phyloP scores from a whole-genome alignment of 2,329 filamentous ascomycete genomes.

The Hymenoscyphus albidus region DNA sequence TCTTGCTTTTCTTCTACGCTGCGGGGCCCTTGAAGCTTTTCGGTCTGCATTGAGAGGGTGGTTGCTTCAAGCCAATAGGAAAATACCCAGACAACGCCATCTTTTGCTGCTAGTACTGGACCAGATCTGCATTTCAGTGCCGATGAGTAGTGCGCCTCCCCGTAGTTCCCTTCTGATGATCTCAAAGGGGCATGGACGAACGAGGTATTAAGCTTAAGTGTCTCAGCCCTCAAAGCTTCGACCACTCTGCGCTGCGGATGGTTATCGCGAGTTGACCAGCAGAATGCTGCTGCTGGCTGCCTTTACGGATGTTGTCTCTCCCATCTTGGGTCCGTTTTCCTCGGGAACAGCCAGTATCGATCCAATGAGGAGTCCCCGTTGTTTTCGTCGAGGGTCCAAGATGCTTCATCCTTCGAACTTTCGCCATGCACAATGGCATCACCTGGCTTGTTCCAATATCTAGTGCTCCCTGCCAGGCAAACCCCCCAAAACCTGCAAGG shows the following conservation, averaged over 20 bases:
- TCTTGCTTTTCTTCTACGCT: not conserved
- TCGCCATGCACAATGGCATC: conserved; percentile 14
- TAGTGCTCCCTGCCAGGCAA: not conserved
- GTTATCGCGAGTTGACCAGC: conserved; percentile 12
- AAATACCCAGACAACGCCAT: conserved; percentile 6
- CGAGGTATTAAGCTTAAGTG: conserved; percentile 12
- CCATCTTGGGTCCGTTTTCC: not conserved
- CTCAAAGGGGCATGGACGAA: conserved; percentile 10
- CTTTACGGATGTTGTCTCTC: conserved; percentile 1
- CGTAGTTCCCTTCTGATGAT: conserved; percentile 4
- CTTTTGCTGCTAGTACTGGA: not conserved
- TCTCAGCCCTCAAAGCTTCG: conserved; percentile 10
- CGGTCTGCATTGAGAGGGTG: not conserved
- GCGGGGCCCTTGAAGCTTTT: not conserved
- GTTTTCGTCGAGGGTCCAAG: conserved; percentile 12
- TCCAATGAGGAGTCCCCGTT: conserved; percentile 7
- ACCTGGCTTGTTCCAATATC: conserved; percentile 3
- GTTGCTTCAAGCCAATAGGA: conserved; percentile 10
- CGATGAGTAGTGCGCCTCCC: not conserved
- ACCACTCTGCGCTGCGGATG: conserved; percentile 4
- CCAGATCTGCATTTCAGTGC: not conserved
- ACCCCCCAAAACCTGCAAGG: not conserved
- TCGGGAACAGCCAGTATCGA: not conserved
- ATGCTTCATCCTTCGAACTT: not conserved
- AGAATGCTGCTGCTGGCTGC: not conserved